Percentiles rank a stretch among this genome's conserved stretches.
These are phyloP conservation scores for Usnea hakonensis DNA, from an alignment of 495 filamentous ascomycete genomes.

Conservation along the genomic window DNA sequence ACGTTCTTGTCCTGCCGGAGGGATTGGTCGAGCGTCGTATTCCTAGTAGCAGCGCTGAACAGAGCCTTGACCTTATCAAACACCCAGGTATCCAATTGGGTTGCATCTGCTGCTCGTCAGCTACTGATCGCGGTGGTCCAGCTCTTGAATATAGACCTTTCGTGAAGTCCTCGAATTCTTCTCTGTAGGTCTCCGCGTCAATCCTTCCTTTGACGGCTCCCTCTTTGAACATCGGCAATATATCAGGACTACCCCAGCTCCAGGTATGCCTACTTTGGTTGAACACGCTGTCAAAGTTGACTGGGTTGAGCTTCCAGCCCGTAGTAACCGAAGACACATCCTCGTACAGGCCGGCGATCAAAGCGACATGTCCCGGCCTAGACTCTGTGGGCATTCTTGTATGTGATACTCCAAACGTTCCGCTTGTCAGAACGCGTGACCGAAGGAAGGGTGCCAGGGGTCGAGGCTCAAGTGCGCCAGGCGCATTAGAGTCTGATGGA, in stretches of 20 bases:
- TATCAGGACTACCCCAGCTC: constrained; percentile 99
- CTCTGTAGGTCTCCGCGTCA: constrained; percentile 73
- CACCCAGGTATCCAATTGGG: constrained; percentile 83
- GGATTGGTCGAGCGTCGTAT: constrained; percentile 65
- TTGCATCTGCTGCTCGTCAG: constrained; percentile 48
- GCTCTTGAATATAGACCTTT: constrained; percentile 24
- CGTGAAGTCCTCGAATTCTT: constrained; percentile 86
- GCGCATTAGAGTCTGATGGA: constrained; percentile 44
- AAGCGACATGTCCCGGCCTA: constrained; percentile 90
- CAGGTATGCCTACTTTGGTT: constrained; percentile 94
- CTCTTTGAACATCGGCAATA: constrained; percentile 92
- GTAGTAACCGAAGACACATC: constrained; percentile 97
- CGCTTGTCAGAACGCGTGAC: constrained; percentile 74
- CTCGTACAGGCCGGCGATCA: constrained; percentile 96
- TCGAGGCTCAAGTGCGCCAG: constrained; percentile 48
- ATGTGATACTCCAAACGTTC: constrained; percentile 98
- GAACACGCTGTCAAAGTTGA: constrained; percentile 98
- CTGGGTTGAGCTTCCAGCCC: constrained; percentile 97
- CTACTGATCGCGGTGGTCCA: neutral
- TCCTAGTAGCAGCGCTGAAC: constrained; percentile 68
- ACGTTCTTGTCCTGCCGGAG: constrained; percentile 80
- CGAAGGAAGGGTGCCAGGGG: constrained; percentile 91
- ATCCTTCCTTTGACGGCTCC: constrained; percentile 83
- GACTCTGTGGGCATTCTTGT: constrained; percentile 98
- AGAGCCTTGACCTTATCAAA: constrained; percentile 87